These are phyloP conservation scores for Fusarium lateritium DNA, from an alignment of 2,329 filamentous ascomycete genomes.

Conservation along the genomic window DNA sequence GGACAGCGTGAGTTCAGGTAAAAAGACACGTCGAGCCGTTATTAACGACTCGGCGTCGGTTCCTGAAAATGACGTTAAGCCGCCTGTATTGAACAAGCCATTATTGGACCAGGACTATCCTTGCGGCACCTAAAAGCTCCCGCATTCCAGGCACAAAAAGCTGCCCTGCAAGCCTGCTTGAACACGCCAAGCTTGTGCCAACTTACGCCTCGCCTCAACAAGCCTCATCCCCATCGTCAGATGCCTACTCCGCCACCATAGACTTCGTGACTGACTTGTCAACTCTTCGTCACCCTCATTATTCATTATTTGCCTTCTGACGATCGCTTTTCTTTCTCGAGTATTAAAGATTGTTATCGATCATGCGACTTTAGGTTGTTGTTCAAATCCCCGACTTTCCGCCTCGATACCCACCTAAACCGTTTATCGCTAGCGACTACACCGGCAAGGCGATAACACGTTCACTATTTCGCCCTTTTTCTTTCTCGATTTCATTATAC, in stretches of 20 bases:
- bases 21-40: conserved; percentile 9
- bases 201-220: conserved; percentile 46
- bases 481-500: conserved; percentile 19
- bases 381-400: conserved; percentile 2
- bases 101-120: conserved; percentile 43
- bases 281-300: conserved; percentile 40
- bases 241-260: conserved; percentile 50
- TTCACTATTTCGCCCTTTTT: conserved; percentile 38
- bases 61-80: conserved; percentile 25
- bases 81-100: conserved; percentile 20
- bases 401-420: conserved; percentile 15
- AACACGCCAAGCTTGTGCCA: conserved; percentile 37
- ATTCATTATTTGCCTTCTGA: conserved; percentile 38
- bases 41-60: conserved; percentile 16
- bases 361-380: conserved; percentile 18
- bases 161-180: conserved; percentile 28
- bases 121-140: conserved; percentile 36
- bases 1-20: background rate
- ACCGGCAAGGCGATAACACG: conserved; percentile 32
- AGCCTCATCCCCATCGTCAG: conserved; percentile 50
- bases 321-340: conserved; percentile 19
- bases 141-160: conserved; percentile 43
- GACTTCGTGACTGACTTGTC: conserved; percentile 48
- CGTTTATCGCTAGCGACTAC: conserved; percentile 19
- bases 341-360: conserved; percentile 26